Conservation (phyloP, 2,329 filamentous ascomycete species). For the Colletotrichum zoysiae region DNA sequence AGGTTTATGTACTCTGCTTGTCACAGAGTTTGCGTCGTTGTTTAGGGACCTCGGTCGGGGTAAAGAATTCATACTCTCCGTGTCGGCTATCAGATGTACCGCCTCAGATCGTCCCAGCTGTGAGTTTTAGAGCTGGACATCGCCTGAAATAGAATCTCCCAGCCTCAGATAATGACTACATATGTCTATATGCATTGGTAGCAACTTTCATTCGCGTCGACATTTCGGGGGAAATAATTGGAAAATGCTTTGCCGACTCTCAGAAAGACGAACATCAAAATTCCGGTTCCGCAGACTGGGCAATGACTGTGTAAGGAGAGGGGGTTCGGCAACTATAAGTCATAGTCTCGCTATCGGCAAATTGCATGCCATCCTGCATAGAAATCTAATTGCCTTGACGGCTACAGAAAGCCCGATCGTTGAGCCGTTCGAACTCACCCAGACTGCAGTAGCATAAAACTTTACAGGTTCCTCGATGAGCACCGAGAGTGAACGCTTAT, state of each 20-base stretch:
- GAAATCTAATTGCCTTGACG: background rate
- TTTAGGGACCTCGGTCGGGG: slow-evolving; percentile 19
- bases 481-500: background rate
- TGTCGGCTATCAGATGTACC: background rate
- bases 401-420: background rate
- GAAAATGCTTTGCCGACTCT: too few relatives aligned
- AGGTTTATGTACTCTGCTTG: background rate
- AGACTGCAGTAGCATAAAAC: background rate
- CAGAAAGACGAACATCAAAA: background rate
- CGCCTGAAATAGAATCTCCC: background rate
- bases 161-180: too few relatives aligned
- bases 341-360: background rate
- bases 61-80: slow-evolving; percentile 10
- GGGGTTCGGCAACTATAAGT: background rate
- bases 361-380: background rate
- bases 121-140: background rate
- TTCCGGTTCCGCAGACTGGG: background rate
- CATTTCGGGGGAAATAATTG: too few relatives aligned
- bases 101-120: too few relatives aligned
- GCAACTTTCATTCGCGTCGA: too few relatives aligned
- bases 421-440: too few relatives aligned
- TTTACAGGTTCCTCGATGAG: background rate
- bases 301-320: background rate
- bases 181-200: too few relatives aligned
- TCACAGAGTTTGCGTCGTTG: slow-evolving; percentile 19